These are phyloP conservation scores for Dittrichia graveolens DNA, from an alignment of 129 eudicot genomes.

Conservation along the genomic window DNA sequence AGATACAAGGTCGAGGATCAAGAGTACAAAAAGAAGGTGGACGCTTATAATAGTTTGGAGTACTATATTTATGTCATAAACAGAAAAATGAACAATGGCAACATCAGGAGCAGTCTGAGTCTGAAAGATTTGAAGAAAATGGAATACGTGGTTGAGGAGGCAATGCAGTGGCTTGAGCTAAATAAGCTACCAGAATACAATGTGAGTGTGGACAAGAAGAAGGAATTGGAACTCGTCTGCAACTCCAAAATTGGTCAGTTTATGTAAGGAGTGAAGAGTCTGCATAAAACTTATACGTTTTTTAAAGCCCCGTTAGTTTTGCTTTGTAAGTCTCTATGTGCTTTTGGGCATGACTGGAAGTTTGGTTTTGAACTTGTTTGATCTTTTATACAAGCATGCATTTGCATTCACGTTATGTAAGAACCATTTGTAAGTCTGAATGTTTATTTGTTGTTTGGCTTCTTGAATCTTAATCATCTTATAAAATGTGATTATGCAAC, in stretches of 20 bases:
- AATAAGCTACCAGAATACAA: constrained; percentile 5
- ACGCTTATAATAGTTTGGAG: constrained; percentile 19
- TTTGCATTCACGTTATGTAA: too few species aligned
- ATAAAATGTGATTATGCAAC: too few species aligned
- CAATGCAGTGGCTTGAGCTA: constrained; percentile 9
- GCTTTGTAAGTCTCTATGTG: too few species aligned
- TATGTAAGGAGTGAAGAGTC: too few species aligned
- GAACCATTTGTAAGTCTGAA: too few species aligned
- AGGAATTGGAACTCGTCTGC: neutral
- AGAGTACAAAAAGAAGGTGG: constrained; percentile 15
- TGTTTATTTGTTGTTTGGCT: too few species aligned
- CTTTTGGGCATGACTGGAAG: too few species aligned
- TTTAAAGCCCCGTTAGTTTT: too few species aligned
- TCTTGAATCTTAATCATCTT: too few species aligned
- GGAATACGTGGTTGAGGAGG: constrained; percentile 17
- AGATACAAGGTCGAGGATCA: neutral
- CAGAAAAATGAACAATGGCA: neutral
- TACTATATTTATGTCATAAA: neutral
- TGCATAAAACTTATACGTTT: too few species aligned
- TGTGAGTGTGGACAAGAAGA: neutral
- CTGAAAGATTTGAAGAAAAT: neutral
- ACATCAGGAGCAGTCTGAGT: neutral
- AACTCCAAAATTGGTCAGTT: neutral
- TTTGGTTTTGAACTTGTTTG: too few species aligned
- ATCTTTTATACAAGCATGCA: too few species aligned